Percentiles rank a stretch among this genome's conserved stretches.
phyloP scores from a whole-genome alignment of 305 asterid genomes.

The Fraxinus angustifolia region DNA sequence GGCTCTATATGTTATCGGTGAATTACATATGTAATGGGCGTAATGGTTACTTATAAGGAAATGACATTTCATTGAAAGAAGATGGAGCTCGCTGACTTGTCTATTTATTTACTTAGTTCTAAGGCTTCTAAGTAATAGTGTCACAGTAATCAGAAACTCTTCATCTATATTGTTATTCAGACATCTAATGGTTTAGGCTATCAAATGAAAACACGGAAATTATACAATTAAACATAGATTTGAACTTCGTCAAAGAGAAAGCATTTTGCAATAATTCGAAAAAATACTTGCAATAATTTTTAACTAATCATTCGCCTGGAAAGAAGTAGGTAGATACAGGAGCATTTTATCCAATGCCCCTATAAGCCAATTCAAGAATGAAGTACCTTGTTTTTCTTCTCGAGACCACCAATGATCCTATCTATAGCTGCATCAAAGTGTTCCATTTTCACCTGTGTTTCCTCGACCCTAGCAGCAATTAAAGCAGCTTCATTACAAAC shows the following conservation, averaged over 20 bases:
- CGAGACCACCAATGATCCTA: conserved; percentile 91
- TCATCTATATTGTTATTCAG: not conserved
- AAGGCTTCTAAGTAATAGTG: not conserved
- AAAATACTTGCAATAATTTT: not conserved
- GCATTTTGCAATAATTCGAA: not conserved
- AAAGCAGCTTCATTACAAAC: conserved; percentile 96
- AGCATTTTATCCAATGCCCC: not conserved
- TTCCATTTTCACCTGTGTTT: conserved; percentile 55
- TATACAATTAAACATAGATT: not conserved
- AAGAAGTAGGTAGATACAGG: not conserved
- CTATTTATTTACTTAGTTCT: not conserved
- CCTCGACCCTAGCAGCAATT: conserved; percentile 79
- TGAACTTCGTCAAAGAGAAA: not conserved
- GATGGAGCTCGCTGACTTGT: not conserved
- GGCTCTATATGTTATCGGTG: not conserved
- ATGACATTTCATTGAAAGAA: not conserved
- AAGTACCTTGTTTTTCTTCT: conserved; percentile 87
- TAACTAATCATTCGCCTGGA: not conserved
- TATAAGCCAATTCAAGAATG: not conserved
- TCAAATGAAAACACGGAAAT: not conserved
- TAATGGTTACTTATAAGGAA: not conserved
- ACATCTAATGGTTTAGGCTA: not conserved
- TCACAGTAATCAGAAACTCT: not conserved
- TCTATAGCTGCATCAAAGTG: conserved; percentile 89
- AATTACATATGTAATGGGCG: not conserved